A percentile compares a stretch with the other conserved stretches of the same genome.
phyloP scores from a whole-genome alignment of 2,329 filamentous ascomycete species.

The Colletotrichum sidae region DNA sequence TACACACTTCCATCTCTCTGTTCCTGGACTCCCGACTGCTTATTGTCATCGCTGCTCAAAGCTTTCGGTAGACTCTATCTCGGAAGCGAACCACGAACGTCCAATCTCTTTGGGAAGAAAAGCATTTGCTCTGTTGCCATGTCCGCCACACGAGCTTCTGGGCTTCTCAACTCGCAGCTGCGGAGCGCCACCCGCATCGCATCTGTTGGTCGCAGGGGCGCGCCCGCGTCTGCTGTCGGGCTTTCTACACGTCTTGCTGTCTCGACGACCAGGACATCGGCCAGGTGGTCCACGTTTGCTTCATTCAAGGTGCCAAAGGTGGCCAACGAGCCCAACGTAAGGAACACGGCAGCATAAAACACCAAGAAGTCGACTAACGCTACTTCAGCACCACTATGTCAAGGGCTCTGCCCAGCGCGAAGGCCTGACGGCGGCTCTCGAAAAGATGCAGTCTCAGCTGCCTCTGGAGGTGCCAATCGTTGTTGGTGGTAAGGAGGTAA shows the following conservation, averaged over 20 bases:
- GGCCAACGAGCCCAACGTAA: conserved; percentile 94
- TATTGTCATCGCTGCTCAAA: not conserved
- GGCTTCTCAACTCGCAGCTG: conserved; percentile 35
- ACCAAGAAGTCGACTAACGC: conserved; percentile 49
- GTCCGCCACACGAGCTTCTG: conserved; percentile 34
- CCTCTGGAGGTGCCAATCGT: conserved; percentile 85
- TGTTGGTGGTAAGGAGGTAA: conserved; percentile 83
- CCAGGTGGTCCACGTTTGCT: conserved; percentile 71
- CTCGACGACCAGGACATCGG: conserved; percentile 43
- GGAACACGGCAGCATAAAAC: conserved; percentile 45
- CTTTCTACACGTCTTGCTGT: conserved; percentile 16
- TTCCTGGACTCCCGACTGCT: conserved; percentile 7
- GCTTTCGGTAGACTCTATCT: too few species aligned
- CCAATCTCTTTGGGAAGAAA: too few species aligned
- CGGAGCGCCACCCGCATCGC: conserved; percentile 30
- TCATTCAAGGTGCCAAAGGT: conserved; percentile 89
- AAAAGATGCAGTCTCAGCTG: conserved; percentile 73
- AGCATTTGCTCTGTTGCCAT: conserved; percentile 10
- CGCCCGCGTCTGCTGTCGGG: conserved; percentile 1
- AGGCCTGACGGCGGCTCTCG: conserved; percentile 79
- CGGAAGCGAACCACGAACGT: too few species aligned
- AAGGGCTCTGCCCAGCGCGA: conserved; percentile 85
- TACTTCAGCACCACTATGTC: conserved; percentile 82
- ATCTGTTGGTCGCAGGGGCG: conserved; percentile 19
- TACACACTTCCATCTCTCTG: not conserved